These are phyloP conservation scores for Populus tomentosa DNA, from an alignment of 441 rosid genomes.

Conservation along the genomic window DNA sequence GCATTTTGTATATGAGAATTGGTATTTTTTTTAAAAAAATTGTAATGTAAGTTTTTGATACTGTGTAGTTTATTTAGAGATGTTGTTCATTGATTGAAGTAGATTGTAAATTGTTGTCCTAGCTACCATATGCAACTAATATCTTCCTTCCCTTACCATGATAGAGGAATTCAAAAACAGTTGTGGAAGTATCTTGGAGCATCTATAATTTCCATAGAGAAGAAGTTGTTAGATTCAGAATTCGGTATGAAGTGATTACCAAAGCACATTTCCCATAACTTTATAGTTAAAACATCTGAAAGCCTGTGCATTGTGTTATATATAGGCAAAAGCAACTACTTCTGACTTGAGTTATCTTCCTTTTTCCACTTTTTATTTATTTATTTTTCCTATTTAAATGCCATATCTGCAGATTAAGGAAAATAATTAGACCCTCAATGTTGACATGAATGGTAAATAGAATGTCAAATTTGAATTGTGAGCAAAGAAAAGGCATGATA, in stretches of 20 bases:
- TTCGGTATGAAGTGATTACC: conserved; percentile 71
- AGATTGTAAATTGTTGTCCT: neutral
- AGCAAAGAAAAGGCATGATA: conserved; percentile 11
- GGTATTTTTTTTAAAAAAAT: neutral
- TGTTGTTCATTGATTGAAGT: neutral
- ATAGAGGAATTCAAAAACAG: conserved; percentile 80
- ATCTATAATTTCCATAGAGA: conserved; percentile 68
- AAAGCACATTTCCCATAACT: conserved; percentile 39
- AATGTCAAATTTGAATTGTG: conserved; percentile 74
- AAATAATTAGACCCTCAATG: conserved; percentile 85
- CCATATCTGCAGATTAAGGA: conserved; percentile 87
- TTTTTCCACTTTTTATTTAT: neutral
- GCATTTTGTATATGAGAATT: neutral
- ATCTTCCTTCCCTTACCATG: conserved; percentile 16
- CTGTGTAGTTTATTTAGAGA: neutral
- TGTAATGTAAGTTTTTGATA: neutral
- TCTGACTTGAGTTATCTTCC: neutral
- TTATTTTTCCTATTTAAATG: conserved; percentile 38
- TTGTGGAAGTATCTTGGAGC: conserved; percentile 74
- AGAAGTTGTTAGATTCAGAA: conserved; percentile 75
- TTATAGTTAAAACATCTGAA: neutral
- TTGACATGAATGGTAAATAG: conserved; percentile 75
- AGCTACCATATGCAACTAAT: conserved; percentile 3
- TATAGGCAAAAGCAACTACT: neutral
- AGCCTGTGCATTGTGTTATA: neutral